Evolutionary conservation across 176 grass and related monocot species (phyloP), one percentile per base, ranked within the genome.

Genomic region (Rhipidocladum racemiflorum): DNA sequence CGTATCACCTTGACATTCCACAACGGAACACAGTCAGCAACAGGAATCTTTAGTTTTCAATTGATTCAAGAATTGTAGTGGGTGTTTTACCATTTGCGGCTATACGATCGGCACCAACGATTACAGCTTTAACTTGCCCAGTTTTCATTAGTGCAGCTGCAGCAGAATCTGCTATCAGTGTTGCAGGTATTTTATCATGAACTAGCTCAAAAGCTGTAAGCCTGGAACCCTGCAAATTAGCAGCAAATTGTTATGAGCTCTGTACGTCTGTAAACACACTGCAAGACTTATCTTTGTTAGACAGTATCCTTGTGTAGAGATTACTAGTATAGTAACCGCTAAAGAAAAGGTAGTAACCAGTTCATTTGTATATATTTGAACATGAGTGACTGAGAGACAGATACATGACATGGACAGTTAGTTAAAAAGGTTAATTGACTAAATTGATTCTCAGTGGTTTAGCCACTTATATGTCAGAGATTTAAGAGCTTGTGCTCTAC

Each of bases 161-260:
- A 72, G 95, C 95, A 76, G 95, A 95, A 87, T 98, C 95, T 67
- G 95, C 84, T 88, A 98, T 87, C 77, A 98, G 76, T 30, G 88
- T 95, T 15, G 95, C 90, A 44, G 92, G 90, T 88, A 98, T 95
- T 89, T 86, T 92, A 9, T 98, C 95, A 76, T 98, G 90, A 79
- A 98, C 95, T 65, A 98, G 77, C 60, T 98, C 95, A 25, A 92
- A 95, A 59, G 90, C 95, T 63, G 92, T 98, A 70, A 98, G 92
- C 76, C 95, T 94, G 70, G 95, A 94, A 76, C 95, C 95, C 92
- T 97, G 81, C 7, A 89, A 79, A 70, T 79, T 68, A 23, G 43
- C 1, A 81, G 25, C 9, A 78, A 50, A 90, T 43, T 9, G 14
- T 48, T 68, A 68, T 80, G 21, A 71, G 13, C 17, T 61, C 70